Percentiles rank a stretch among this genome's conserved stretches.
These are phyloP conservation scores for Pythium sp. DNA, from an alignment of 352 stramenopile species.

Conservation along the genomic window DNA sequence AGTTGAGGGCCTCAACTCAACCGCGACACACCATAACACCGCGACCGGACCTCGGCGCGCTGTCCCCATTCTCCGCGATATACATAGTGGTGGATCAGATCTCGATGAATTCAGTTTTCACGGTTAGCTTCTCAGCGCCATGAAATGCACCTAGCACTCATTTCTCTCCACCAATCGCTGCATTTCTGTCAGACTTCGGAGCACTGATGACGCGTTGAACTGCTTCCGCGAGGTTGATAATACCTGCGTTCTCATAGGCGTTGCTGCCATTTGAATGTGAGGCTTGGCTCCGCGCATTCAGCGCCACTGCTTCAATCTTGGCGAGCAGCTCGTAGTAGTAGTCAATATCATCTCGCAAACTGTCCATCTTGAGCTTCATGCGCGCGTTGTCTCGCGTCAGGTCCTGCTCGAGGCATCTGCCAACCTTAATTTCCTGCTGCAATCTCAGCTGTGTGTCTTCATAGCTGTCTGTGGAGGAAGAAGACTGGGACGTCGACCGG, in stretches of 20 bases:
- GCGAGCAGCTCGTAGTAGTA: constrained; percentile 48
- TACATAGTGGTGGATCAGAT: neutral
- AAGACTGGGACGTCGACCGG: neutral
- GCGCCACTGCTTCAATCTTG: constrained; percentile 26
- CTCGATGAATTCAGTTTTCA: neutral
- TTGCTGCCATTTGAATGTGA: neutral
- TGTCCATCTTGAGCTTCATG: constrained; percentile 43
- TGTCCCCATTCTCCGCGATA: too few species aligned
- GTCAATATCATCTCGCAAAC: constrained; percentile 46
- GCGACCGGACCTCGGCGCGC: too few species aligned
- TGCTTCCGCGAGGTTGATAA: constrained; percentile 18
- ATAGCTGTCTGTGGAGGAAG: neutral
- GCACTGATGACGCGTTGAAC: constrained; percentile 36
- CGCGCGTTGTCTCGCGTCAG: constrained; percentile 43
- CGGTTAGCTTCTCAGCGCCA: neutral
- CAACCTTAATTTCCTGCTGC: constrained; percentile 33
- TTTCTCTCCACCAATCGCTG: neutral
- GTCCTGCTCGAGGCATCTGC: constrained; percentile 33
- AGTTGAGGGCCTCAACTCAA: too few species aligned
- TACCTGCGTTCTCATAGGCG: neutral
- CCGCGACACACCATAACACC: too few species aligned
- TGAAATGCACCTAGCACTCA: neutral
- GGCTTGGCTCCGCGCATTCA: neutral
- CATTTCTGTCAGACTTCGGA: constrained; percentile 19
- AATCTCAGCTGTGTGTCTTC: constrained; percentile 19